Evolutionary conservation across 1,139 yeast species (phyloP).

Genomic region (Geotrichum citri-aurantii): DNA sequence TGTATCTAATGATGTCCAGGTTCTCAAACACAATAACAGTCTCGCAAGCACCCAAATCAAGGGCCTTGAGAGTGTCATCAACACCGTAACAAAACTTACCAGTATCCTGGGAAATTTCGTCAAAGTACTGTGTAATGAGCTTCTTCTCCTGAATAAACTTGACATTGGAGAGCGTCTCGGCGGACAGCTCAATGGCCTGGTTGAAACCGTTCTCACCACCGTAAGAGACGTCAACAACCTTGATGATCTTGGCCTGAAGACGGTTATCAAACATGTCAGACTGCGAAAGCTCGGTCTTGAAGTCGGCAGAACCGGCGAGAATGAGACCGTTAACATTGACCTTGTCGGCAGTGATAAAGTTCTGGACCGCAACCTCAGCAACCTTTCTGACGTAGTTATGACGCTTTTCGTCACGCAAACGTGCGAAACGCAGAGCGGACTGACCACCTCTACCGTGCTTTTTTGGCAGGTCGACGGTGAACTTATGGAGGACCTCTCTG

Average conservation of each 20-base stretch:
- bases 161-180: conserved; percentile 93
- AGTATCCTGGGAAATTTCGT: conserved; percentile 93
- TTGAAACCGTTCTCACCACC: conserved; percentile 99
- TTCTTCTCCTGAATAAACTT: conserved; percentile 98
- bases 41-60: conserved; percentile 95
- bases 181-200: conserved; percentile 96
- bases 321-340: conserved; percentile 91
- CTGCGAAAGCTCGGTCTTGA: conserved; percentile 86
- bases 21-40: conserved; percentile 88
- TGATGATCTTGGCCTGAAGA: conserved; percentile 78
- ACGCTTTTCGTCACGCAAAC: conserved; percentile 98
- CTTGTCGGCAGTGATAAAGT: conserved; percentile 87
- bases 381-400: conserved; percentile 97
- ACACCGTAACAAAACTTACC: conserved; percentile 98
- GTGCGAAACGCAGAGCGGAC: conserved; percentile 97
- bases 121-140: conserved; percentile 83
- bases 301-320: conserved; percentile 97
- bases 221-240: conserved; percentile 92
- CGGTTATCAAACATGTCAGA: conserved; percentile 91
- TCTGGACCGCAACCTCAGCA: conserved; percentile 96
- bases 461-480: conserved; percentile 95
- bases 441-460: conserved; percentile 99
- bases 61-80: conserved; percentile 90
- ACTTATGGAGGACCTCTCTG: conserved; percentile 91
- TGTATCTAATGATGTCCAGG: conserved; percentile 76